Conservation (phyloP, 768 basidiomycete species). For the Boletus rubroflammeus region DNA sequence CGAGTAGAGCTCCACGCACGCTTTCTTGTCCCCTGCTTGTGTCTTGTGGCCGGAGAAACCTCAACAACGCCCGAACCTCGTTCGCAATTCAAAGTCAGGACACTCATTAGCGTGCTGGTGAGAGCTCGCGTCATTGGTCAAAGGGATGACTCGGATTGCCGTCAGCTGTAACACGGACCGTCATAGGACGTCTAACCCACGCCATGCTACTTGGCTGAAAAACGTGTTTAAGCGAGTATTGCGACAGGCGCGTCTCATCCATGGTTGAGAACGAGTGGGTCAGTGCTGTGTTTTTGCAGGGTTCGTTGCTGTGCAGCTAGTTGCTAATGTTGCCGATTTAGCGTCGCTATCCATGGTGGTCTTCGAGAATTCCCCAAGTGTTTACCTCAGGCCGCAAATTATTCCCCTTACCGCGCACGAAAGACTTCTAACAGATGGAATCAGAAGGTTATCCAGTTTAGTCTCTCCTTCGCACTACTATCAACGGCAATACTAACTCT, state of each 20-base stretch:
- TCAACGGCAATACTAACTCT: slow-evolving; percentile 4
- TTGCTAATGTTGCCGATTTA: slow-evolving; percentile 8
- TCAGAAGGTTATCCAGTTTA: slow-evolving; percentile 3
- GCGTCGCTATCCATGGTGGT: slow-evolving; percentile 5
- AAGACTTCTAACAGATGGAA: slow-evolving; percentile 17
- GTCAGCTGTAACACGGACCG: slow-evolving; percentile 16
- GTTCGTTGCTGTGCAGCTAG: slow-evolving; percentile 17
- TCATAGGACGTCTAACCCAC: slow-evolving; percentile 10
- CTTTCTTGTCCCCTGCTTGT: slow-evolving; percentile 23
- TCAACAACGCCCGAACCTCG: slow-evolving; percentile 28
- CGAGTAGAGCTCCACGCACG: slow-evolving; percentile 15
- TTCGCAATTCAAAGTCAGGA: slow-evolving; percentile 29
- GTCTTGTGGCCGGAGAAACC: slow-evolving; percentile 18
- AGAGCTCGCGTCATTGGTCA: slow-evolving; percentile 12
- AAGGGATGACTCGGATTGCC: slow-evolving; percentile 9
- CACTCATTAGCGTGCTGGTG: slow-evolving; percentile 17
- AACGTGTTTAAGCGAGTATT: slow-evolving; percentile 19
- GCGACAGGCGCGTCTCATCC: slow-evolving; percentile 5
- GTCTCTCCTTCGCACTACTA: not conserved
- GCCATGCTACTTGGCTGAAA: slow-evolving; percentile 12
- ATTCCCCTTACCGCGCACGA: slow-evolving; percentile 2
- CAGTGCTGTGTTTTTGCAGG: slow-evolving; percentile 14
- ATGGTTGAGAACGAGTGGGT: slow-evolving; percentile 14
- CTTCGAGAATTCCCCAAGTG: slow-evolving; percentile 12
- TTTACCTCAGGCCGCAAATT: not conserved